A percentile compares a stretch with the other conserved stretches of the same genome.
Conservation (phyloP, 345 rosid genomes). For the Cardamine occulta region DNA sequence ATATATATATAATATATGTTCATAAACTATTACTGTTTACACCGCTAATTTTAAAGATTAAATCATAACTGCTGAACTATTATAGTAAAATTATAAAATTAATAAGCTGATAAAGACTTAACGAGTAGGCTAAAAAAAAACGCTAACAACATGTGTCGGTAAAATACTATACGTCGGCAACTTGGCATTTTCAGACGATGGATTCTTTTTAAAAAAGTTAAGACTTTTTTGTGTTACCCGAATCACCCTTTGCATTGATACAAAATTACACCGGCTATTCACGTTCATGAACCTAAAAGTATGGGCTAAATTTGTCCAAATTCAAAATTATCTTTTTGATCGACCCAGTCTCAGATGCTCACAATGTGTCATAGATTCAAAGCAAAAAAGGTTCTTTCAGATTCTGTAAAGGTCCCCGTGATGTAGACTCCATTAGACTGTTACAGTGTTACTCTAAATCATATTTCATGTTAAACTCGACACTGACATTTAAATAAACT, state of each 20-base stretch:
- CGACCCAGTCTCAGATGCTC: neutral
- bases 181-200: conserved; percentile 7
- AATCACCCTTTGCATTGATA: conserved; percentile 5
- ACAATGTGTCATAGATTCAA: neutral
- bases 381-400: neutral
- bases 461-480: neutral
- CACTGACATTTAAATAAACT: neutral
- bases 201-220: neutral
- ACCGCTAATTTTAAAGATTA: neutral
- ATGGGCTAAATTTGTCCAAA: conserved; percentile 5
- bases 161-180: conserved; percentile 28
- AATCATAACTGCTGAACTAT: neutral
- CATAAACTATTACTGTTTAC: neutral
- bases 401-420: neutral
- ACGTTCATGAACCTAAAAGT: conserved; percentile 1
- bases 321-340: neutral
- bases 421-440: neutral
- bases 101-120: neutral
- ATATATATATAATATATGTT: neutral
- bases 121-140: neutral
- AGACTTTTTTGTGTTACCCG: neutral
- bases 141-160: conserved; percentile 33
- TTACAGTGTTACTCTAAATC: neutral
- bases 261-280: neutral
- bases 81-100: neutral